Evolutionary conservation across 1,284 basidiomycete species (phyloP), one percentile per base, ranked within the genome.

Genomic region (Testicularia cyperi): DNA sequence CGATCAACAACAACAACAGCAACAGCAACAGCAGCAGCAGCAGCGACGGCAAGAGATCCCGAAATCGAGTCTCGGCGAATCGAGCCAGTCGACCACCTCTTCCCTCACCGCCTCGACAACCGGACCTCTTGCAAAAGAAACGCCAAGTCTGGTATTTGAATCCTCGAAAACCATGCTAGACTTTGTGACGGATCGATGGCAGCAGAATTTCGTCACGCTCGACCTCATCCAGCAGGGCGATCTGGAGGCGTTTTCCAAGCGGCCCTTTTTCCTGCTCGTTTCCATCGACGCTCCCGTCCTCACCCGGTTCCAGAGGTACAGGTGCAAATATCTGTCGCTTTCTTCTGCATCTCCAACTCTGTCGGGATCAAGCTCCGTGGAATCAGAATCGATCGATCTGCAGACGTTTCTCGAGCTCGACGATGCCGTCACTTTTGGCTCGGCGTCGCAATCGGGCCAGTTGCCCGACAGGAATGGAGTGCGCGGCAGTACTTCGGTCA

Each of bases 201-300:
- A 81, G 30, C 75, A 80, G 3, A 79, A 88, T 62, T 90, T 87
- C 70, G 91, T 97, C 22, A 95, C 91, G 0, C 81, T 82, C 6
- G 87, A 90, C 69, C 77, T 96, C 16, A 73, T 76, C 36, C 84
- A 82, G 1, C 78, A 78, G 22, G 51, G 54, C 0, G 81, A 84
- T n/a, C 70, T 85, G 14, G 80, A 92, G 29, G 79, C 82, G 33
- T 97, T 96, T 71, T 77, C 85, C 27, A 92, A 87, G 72, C 81
- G 95, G 8, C 94, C 94, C 0, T 97, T 91, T 76, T 92, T 96
- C 74, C 79, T 96, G 68, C 82, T 96, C 23, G 79, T 96, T 27
- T 83, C 80, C 34, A 82, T 94, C n/a, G 90, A 96, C 53, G 92
- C 88, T 0, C 92, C 92, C 0, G 70, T 94, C 19, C 74, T 85